A percentile compares a stretch with the other conserved stretches of the same genome.
Evolutionary conservation across 768 basidiomycete genomes (phyloP).

Genomic region (Tylopilus cervinicoccineus): DNA sequence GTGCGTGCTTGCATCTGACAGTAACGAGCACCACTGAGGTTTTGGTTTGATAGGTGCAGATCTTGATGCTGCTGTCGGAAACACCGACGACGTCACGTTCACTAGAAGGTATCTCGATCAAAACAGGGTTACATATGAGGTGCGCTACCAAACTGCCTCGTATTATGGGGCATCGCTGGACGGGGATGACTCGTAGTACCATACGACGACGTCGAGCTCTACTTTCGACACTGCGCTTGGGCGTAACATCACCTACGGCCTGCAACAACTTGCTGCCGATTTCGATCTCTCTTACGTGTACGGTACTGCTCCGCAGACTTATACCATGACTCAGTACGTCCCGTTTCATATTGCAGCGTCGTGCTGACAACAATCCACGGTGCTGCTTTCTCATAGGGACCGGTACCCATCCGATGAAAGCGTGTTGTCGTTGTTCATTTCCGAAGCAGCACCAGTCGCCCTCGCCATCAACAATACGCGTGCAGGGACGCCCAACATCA

Average conservation of each 20-base stretch:
- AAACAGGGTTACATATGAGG: slow-evolving; percentile 73
- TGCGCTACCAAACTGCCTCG: slow-evolving; percentile 23
- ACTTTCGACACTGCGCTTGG: slow-evolving; percentile 64
- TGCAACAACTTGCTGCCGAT: slow-evolving; percentile 46
- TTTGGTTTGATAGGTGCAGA: slow-evolving; percentile 39
- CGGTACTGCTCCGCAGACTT: slow-evolving; percentile 75
- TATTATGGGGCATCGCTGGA: neutral
- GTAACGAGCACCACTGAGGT: neutral
- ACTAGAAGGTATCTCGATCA: slow-evolving; percentile 74
- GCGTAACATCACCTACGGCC: slow-evolving; percentile 46
- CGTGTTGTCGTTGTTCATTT: slow-evolving; percentile 54
- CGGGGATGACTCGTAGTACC: slow-evolving; percentile 45
- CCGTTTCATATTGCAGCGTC: neutral
- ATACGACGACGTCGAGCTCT: slow-evolving; percentile 47
- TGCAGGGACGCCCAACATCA: slow-evolving; percentile 53
- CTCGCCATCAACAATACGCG: slow-evolving; percentile 63
- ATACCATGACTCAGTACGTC: slow-evolving; percentile 57
- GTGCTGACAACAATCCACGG: neutral
- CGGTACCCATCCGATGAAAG: slow-evolving; percentile 62
- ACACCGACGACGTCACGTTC: slow-evolving; percentile 52
- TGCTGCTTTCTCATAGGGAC: slow-evolving; percentile 36
- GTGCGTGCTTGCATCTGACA: slow-evolving; percentile 33
- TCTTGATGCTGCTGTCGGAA: slow-evolving; percentile 36
- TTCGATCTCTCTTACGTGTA: slow-evolving; percentile 64
- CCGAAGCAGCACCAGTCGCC: slow-evolving; percentile 50